A percentile compares a stretch with the other conserved stretches of the same genome.
phyloP scores from a whole-genome alignment of 192 early-diverging fungal species.

The Jimgerdemannia lactiflua region DNA sequence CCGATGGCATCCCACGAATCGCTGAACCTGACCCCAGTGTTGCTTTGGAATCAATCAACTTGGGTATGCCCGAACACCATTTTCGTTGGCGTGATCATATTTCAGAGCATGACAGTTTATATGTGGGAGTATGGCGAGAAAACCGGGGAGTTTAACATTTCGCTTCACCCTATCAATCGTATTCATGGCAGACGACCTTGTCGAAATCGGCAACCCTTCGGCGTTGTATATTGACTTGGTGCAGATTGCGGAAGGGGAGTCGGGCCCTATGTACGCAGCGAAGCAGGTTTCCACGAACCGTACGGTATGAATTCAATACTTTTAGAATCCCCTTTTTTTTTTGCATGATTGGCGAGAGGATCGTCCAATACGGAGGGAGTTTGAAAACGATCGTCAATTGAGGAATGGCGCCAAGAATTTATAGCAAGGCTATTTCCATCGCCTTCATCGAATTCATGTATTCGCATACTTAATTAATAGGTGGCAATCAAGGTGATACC shows the following conservation, averaged over 20 bases:
- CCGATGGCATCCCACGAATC: not conserved
- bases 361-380: not conserved
- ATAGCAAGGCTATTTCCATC: too few species aligned
- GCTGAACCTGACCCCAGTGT: not conserved
- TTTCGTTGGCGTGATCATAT: too few species aligned
- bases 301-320: constrained; percentile 10
- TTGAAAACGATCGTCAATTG: not conserved
- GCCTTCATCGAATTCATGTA: not conserved
- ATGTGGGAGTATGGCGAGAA: not conserved
- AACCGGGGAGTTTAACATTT: constrained; percentile 7
- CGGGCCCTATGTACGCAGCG: constrained; percentile 86
- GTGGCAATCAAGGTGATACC: constrained; percentile 96
- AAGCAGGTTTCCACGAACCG: constrained; percentile 47
- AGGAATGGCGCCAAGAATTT: too few species aligned
- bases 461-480: constrained; percentile 4
- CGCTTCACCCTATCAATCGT: constrained; percentile 7
- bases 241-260: constrained; percentile 94
- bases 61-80: constrained; percentile 5
- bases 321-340: not conserved
- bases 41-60: constrained; percentile 3
- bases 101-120: too few species aligned
- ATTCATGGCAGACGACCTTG: constrained; percentile 52
- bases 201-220: constrained; percentile 77
- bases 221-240: constrained; percentile 80
- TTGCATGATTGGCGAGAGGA: not conserved